Percentiles rank a stretch among this genome's conserved stretches.
phyloP scores from a whole-genome alignment of 2,329 filamentous ascomycete species.

The Neurospora sp. region DNA sequence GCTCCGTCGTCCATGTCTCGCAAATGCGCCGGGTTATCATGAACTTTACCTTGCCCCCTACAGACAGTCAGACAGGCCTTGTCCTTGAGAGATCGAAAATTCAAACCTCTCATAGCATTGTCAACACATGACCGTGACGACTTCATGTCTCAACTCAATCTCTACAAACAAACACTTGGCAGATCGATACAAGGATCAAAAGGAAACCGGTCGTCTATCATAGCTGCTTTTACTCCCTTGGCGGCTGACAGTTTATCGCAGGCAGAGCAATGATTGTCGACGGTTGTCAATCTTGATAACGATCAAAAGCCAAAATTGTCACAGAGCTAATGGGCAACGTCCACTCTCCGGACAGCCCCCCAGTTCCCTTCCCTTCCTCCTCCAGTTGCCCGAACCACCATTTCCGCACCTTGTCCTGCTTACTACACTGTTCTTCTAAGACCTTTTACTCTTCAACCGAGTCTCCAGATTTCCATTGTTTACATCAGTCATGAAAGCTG shows the following conservation, averaged over 20 bases:
- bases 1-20: background rate
- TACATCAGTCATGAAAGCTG: background rate
- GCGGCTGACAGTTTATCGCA: background rate
- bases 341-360: background rate
- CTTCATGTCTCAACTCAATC: background rate
- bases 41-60: background rate
- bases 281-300: background rate
- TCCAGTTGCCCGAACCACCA: background rate
- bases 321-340: background rate
- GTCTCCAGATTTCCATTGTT: background rate
- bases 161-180: background rate
- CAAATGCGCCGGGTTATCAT: background rate
- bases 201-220: background rate
- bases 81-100: background rate
- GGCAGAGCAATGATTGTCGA: background rate
- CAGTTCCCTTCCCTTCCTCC: background rate
- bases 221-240: background rate
- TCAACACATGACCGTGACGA: background rate
- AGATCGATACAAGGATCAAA: background rate
- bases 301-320: background rate
- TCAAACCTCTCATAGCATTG: background rate
- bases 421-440: background rate
- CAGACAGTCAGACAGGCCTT: background rate
- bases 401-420: background rate
- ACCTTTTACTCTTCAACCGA: background rate